Percentiles rank a stretch among this genome's conserved stretches.
Evolutionary conservation across 176 grass and related monocot genomes (phyloP).

Genomic region (Carex kokanica): DNA sequence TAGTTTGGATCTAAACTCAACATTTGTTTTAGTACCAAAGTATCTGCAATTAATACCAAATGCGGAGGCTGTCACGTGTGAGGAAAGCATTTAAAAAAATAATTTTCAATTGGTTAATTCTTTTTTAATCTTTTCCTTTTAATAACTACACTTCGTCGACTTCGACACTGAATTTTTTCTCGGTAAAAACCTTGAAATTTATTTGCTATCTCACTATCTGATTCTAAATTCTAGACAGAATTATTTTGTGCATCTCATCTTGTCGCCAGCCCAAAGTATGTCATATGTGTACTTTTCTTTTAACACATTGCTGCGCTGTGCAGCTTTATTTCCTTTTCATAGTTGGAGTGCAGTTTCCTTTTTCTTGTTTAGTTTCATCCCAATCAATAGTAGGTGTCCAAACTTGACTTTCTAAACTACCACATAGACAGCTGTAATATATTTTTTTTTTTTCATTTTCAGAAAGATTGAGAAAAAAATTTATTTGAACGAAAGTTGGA

Average conservation of each 20-base stretch:
- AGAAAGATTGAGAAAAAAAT: too few species aligned
- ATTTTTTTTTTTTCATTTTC: not conserved
- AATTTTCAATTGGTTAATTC: too few species aligned
- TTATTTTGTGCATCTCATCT: not conserved
- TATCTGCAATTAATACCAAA: too few species aligned
- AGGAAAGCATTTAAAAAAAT: too few species aligned
- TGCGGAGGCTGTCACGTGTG: too few species aligned
- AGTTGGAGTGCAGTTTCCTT: not conserved
- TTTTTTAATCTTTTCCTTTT: not conserved
- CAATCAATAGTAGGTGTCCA: not conserved
- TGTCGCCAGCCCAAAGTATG: not conserved
- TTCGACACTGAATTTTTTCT: not conserved
- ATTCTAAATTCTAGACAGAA: not conserved
- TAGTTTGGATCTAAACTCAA: too few species aligned
- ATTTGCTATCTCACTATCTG: not conserved
- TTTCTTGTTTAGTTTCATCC: not conserved
- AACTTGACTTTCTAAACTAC: not conserved
- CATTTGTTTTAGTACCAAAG: too few species aligned
- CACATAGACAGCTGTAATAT: not conserved
- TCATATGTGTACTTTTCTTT: not conserved
- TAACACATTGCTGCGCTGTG: not conserved
- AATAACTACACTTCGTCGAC: not conserved
- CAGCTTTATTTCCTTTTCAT: not conserved
- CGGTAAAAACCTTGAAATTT: not conserved
- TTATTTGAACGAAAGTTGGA: too few species aligned